A percentile compares a stretch with the other conserved stretches of the same genome.
phyloP scores from a whole-genome alignment of 768 basidiomycete genomes.

The Panus rudis region DNA sequence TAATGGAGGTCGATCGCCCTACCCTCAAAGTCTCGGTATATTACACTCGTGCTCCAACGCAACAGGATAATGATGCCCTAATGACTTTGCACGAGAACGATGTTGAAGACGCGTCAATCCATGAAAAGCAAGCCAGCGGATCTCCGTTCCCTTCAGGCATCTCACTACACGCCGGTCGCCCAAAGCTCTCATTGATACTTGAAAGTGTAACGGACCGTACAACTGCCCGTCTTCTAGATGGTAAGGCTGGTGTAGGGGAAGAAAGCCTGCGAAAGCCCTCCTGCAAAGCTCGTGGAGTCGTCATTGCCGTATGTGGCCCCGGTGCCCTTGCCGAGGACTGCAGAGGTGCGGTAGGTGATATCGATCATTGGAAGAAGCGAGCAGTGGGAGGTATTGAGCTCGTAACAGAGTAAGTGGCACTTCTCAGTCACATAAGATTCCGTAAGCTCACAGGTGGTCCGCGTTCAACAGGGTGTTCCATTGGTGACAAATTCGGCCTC shows the following conservation, averaged over 20 bases:
- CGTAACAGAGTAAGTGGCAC: slow-evolving; percentile 36
- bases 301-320: slow-evolving; percentile 39
- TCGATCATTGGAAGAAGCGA: slow-evolving; percentile 27
- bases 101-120: too few relatives aligned
- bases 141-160: slow-evolving; percentile 23
- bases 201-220: slow-evolving; percentile 19
- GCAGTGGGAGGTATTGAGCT: slow-evolving; percentile 35
- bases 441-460: too few relatives aligned
- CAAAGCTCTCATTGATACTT: slow-evolving; percentile 15
- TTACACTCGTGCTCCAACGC: slow-evolving; percentile 32
- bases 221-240: slow-evolving; percentile 12
- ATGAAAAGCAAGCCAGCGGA: too few relatives aligned
- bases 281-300: slow-evolving; percentile 28
- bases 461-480: too few relatives aligned
- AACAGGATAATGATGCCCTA: too few relatives aligned
- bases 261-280: slow-evolving; percentile 5
- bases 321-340: slow-evolving; percentile 31
- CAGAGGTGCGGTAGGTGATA: slow-evolving; percentile 26
- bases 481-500: too few relatives aligned
- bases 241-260: slow-evolving; percentile 7
- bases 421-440: too few relatives aligned
- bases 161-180: slow-evolving; percentile 24
- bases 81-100: too few relatives aligned
- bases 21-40: slow-evolving; percentile 34
- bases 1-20: slow-evolving; percentile 4